phyloP scores from a whole-genome alignment of 345 rosid genomes.

The Corchorus capsularis region DNA sequence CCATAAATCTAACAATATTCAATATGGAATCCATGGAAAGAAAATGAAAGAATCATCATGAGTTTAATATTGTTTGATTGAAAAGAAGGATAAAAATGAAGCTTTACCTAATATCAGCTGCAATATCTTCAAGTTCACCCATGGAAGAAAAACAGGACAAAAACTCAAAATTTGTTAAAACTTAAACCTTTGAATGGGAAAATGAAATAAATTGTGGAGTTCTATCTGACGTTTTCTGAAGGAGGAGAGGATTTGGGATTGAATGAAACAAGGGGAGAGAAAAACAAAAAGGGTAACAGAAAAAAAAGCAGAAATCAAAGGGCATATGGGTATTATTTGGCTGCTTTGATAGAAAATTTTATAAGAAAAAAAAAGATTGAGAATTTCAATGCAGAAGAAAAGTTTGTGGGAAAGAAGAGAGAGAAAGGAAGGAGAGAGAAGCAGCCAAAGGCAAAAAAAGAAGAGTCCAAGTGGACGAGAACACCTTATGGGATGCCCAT shows the following conservation, averaged over 20 bases:
- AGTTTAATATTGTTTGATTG: neutral
- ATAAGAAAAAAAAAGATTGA: neutral
- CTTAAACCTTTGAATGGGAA: neutral
- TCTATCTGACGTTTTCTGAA: neutral
- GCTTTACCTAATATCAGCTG: constrained; percentile 49
- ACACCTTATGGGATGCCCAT: neutral
- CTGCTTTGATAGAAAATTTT: neutral
- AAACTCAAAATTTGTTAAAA: neutral
- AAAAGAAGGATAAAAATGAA: neutral
- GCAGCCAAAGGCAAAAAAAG: neutral
- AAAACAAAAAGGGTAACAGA: neutral
- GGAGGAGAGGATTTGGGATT: neutral
- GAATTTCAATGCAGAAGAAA: neutral
- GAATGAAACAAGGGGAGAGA: neutral
- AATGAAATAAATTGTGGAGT: neutral
- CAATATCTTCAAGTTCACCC: constrained; percentile 58
- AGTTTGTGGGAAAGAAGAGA: neutral
- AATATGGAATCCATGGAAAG: neutral
- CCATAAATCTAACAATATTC: neutral
- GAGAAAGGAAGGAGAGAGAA: neutral
- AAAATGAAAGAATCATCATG: neutral
- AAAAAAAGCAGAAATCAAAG: too few species aligned
- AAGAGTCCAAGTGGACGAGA: constrained; percentile 6
- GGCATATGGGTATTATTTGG: constrained; percentile 1
- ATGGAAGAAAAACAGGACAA: constrained; percentile 18